phyloP scores from a whole-genome alignment of 2,329 filamentous ascomycete genomes.

The Sarocladium brachiariae region DNA sequence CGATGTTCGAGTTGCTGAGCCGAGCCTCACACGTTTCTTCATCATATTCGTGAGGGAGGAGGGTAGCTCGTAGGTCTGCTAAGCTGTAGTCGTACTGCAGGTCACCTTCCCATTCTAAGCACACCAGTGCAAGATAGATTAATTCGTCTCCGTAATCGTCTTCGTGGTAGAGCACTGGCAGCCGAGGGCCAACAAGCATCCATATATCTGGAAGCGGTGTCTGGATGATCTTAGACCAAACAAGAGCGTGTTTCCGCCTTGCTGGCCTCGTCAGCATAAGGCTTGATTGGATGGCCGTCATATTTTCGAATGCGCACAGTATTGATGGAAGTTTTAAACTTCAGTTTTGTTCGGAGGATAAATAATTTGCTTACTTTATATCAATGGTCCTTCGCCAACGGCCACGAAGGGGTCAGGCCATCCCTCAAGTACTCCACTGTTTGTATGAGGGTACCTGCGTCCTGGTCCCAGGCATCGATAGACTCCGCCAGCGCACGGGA shows the following conservation, averaged over 20 bases:
- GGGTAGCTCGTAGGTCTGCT: conserved; percentile 9
- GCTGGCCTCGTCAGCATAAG: not conserved
- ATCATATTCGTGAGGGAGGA: conserved; percentile 10
- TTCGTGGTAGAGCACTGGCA: not conserved
- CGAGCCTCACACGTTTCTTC: conserved; percentile 9
- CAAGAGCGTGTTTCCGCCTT: not conserved
- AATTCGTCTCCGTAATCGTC: not conserved
- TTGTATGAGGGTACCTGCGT: not conserved
- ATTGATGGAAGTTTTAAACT: not conserved
- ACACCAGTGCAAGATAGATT: conserved; percentile 11
- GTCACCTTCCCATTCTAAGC: conserved; percentile 11
- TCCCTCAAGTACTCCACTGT: not conserved
- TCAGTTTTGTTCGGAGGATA: not conserved
- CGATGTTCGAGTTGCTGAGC: conserved; percentile 9
- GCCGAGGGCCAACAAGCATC: not conserved
- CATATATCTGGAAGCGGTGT: not conserved
- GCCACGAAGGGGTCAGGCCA: not conserved
- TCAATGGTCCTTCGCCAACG: not conserved
- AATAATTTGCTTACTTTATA: not conserved
- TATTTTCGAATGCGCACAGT: not conserved
- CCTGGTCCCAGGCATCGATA: not conserved
- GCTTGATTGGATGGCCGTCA: not conserved
- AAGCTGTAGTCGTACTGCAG: conserved; percentile 9
- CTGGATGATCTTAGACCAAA: not conserved
- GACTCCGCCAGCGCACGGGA: not conserved